A percentile compares a stretch with the other conserved stretches of the same genome.
These are phyloP conservation scores for Fusarium sororula DNA, from an alignment of 2,329 filamentous ascomycete species.

Conservation along the genomic window DNA sequence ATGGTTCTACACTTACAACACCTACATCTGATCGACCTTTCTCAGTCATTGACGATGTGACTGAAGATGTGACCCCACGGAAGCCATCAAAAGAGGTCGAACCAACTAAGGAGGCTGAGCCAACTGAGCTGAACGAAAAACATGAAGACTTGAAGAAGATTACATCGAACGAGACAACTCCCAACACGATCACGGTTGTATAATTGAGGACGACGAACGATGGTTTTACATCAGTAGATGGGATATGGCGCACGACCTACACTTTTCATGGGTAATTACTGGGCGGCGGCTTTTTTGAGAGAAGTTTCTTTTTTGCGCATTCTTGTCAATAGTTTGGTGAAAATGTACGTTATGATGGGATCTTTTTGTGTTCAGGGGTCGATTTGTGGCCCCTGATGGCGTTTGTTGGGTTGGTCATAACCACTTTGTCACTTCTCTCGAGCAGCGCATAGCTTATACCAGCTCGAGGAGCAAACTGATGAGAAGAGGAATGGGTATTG, in stretches of 20 bases:
- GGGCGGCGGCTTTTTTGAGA: conserved; percentile 29
- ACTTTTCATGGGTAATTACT: conserved; percentile 32
- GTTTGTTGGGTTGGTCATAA: conserved; percentile 37
- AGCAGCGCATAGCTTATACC: conserved; percentile 37
- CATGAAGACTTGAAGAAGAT: conserved; percentile 35
- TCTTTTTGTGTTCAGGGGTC: conserved; percentile 23
- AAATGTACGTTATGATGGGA: conserved; percentile 39
- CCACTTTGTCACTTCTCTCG: conserved; percentile 30
- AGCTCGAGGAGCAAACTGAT: conserved; percentile 27
- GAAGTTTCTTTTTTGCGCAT: conserved; percentile 29
- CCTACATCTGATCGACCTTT: conserved; percentile 50
- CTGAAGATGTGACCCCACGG: conserved; percentile 46
- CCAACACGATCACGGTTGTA: conserved; percentile 40
- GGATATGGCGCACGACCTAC: conserved; percentile 33
- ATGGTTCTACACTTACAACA: conserved; percentile 50
- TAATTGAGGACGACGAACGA: conserved; percentile 39
- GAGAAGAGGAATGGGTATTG: conserved; percentile 23
- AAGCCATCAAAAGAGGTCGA: conserved; percentile 41
- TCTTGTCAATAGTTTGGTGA: conserved; percentile 43
- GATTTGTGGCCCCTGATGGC: conserved; percentile 18
- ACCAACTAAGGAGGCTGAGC: conserved; percentile 32
- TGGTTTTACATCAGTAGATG: conserved; percentile 34
- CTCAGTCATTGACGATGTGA: conserved; percentile 46
- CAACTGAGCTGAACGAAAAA: conserved; percentile 36
- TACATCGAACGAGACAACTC: conserved; percentile 38